Evolutionary conservation across 306 rosid species (phyloP).

Genomic region (Malus sieversii): DNA sequence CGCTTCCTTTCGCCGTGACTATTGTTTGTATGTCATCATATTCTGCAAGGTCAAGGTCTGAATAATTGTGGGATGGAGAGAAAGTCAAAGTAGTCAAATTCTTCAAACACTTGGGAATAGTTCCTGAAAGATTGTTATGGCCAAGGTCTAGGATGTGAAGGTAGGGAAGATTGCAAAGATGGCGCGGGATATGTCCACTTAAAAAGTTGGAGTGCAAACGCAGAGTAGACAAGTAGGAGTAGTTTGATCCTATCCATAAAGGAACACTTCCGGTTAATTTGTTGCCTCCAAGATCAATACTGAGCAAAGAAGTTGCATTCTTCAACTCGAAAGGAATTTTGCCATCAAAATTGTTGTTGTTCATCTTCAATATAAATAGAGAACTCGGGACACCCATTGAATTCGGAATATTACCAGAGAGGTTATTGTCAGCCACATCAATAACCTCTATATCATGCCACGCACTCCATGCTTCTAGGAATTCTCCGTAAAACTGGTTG

Average conservation of each 20-base stretch:
- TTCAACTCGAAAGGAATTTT: not conserved
- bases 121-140: not conserved
- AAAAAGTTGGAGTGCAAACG: not conserved
- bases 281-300: not conserved
- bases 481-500: not conserved
- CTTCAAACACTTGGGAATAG: not conserved
- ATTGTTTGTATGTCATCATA: not conserved
- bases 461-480: not conserved
- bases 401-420: not conserved
- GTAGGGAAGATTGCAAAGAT: not conserved
- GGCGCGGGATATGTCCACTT: not conserved
- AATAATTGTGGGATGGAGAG: not conserved
- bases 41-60: too few relatives aligned
- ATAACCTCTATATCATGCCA: rapidly evolving
- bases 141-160: not conserved
- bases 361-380: not conserved
- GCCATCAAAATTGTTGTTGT: not conserved
- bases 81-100: not conserved
- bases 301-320: not conserved
- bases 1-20: not conserved
- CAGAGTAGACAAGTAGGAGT: not conserved
- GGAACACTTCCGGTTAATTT: not conserved
- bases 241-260: not conserved
- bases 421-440: not conserved
- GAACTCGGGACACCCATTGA: not conserved